Base-by-base conservation (phyloP, 2,329 filamentous ascomycete species). In the Monosporascus sp. region DNA sequence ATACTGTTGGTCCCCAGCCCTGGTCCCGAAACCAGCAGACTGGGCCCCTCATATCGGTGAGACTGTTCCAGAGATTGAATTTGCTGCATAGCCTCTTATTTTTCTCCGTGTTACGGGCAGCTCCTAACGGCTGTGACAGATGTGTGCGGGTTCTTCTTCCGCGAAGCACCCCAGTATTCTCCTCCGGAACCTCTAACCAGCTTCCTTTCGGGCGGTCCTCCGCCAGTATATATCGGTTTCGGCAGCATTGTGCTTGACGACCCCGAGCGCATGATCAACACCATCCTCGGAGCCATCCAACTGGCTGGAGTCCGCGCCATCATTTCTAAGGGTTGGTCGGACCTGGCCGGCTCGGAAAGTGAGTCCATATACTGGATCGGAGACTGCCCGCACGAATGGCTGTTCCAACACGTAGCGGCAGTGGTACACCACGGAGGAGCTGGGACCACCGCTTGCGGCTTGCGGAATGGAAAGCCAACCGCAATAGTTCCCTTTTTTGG, bases 211-310 rank as follows among this genome's bases (percentile, higher is more conserved):
- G 78, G 78, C 24, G 88, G 89, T 0, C 81, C 86, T 1, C 83
- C 87, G 3, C 89, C 89, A 0, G 80, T 93, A 0, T 93, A 93
- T 64, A 89, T 93, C 55, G 89, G 89, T 0, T 94, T 94, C 60
- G 89, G 89, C 0, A 91, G 87, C 0, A 93, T 93, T 50, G 88
- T 93, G 2, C 85, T 92, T 0, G 73, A 77, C 8, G 64, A 79
- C 24, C 71, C 76, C 0, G 58, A 67, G 3, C 58, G 54, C 16
- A 58, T 80, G 22, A 76, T 70, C 1, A 52, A 65, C 0, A 67
- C 71, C 1, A 62, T 80, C 0, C 60, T 78, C 0, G 65, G 70
- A 22, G 74, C 77, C 3, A 66, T 77, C 4, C 55, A 60, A n/a
- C 63, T 56, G 11, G 63, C 68, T 22, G 76, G 77, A 3, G 68